Evolutionary conservation across 208 protist species (phyloP), one percentile per base, ranked within the genome.

Genomic region (Phytomonas francai): DNA sequence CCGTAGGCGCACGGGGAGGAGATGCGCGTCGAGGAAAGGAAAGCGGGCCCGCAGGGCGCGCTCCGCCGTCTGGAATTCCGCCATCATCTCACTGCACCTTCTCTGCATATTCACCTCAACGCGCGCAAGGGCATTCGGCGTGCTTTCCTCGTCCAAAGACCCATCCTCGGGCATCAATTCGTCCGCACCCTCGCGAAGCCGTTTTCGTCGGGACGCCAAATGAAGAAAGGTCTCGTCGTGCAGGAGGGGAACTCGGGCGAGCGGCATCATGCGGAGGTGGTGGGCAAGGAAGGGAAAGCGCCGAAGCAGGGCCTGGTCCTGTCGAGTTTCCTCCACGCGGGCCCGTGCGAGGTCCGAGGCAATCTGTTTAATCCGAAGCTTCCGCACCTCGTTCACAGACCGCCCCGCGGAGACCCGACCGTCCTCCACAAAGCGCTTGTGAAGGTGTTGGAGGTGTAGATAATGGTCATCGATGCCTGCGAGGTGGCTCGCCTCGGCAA

Each of bases 121-220:
- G 42, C 79, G 75, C 70, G 87, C 83, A n/a, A n/a, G n/a, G n/a
- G n/a, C n/a, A n/a, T n/a, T n/a, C n/a, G n/a, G n/a, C n/a, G n/a
- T n/a, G n/a, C n/a, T n/a, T n/a, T n/a, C n/a, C 9, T 65, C 32
- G 51, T 74, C 27, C 28, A 85, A 67, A 64, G 77, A 78, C 16
- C 59, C 65, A 19, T 81, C 79, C 29, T 87, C 67, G 6, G 80
- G 80, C 2, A 68, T 80, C 27, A 87, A 33, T 19, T 87, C 63
- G 33, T 89, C 80, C n/a, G n/a, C n/a, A n/a, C n/a, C n/a, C 59
- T 89, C 79, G 31, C 80, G 77, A 45, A 90, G 65, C 25, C 42
- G 33, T 57, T 77, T 66, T 3, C 71, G 75, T 71, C 78, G 63
- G 12, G 34, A 67, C 30, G 78, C 76, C 54, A 87, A 73, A 7